Evolutionary conservation across 169 alveolate species (phyloP).

Genomic region (Toxoplasma gondii): DNA sequence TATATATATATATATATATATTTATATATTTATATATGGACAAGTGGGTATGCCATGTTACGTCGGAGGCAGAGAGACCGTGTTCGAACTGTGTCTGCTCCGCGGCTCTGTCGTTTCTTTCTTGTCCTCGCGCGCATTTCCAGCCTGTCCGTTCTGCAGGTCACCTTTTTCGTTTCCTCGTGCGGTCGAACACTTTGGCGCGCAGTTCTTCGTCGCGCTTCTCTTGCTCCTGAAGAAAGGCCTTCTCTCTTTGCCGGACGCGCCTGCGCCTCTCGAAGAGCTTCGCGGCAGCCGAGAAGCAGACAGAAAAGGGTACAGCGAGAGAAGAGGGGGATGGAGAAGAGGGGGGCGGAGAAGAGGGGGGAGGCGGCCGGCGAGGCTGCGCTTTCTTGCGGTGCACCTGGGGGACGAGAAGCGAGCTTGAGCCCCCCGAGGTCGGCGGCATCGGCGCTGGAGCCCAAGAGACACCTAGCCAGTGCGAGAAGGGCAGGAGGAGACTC

Average conservation of each 20-base stretch:
- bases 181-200: background rate
- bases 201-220: background rate
- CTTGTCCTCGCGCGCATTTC: background rate
- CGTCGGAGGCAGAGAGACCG: too few relatives aligned
- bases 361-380: background rate
- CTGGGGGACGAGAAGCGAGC: background rate
- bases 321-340: background rate
- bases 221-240: background rate
- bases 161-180: background rate
- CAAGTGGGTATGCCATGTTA: background rate
- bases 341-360: background rate
- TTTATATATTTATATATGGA: background rate
- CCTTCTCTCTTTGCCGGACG: background rate
- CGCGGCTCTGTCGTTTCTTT: background rate
- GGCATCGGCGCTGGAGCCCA: background rate
- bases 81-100: background rate
- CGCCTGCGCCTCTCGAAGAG: background rate
- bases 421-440: background rate
- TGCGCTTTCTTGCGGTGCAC: background rate
- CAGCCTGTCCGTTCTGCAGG: background rate
- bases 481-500: conserved; percentile 2
- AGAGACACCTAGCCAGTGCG: conserved; percentile 38
- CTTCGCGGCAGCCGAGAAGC: background rate
- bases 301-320: background rate
- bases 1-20: background rate